phyloP scores from a whole-genome alignment of 345 rosid species.

The Syzygium aqueum region DNA sequence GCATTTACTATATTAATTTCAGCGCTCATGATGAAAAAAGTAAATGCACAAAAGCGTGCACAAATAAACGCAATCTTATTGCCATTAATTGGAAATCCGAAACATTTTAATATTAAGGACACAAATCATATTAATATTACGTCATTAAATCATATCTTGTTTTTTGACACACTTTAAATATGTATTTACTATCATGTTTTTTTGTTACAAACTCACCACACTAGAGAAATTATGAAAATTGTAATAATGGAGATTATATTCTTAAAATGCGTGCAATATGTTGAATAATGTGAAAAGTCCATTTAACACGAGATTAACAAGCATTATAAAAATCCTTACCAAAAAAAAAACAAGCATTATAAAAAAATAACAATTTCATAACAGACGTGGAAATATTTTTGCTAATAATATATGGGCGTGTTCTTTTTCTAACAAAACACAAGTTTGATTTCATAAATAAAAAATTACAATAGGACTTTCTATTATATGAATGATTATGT shows the following conservation, averaged over 20 bases:
- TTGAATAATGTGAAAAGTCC: background rate
- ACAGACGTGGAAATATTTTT: background rate
- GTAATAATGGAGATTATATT: background rate
- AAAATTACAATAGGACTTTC: background rate
- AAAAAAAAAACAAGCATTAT: background rate
- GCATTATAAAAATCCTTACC: background rate
- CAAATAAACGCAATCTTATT: background rate
- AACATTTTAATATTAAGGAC: background rate
- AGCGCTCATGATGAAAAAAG: background rate
- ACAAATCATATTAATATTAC: background rate
- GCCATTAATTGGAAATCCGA: background rate
- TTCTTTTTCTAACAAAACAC: background rate
- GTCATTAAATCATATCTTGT: background rate
- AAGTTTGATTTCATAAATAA: background rate
- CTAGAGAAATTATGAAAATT: too few relatives aligned
- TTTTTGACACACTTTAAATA: background rate
- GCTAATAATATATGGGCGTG: background rate
- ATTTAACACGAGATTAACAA: background rate
- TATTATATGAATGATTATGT: background rate
- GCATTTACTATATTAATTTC: background rate
- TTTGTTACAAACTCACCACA: background rate
- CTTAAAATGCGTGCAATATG: background rate
- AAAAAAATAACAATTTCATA: background rate
- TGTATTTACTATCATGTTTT: background rate
- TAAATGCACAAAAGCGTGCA: background rate